Evolutionary conservation across 495 filamentous ascomycete species (phyloP).

Genomic region (Aspergillus taichungensis): DNA sequence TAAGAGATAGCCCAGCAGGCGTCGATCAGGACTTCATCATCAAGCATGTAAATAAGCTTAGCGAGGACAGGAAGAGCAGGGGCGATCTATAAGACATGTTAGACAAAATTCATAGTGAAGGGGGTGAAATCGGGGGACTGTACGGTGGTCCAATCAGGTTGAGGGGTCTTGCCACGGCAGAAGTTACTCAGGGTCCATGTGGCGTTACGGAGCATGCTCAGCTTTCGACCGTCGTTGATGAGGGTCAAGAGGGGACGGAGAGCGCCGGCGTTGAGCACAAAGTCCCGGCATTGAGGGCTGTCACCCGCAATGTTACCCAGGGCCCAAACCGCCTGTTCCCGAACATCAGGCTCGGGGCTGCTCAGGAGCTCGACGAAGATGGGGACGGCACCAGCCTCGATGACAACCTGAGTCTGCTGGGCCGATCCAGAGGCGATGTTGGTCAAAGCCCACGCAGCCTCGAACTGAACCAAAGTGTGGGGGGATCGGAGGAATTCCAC

Average conservation of each 20-base stretch:
- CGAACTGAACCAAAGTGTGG: constrained; percentile 97
- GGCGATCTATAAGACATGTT: constrained; percentile 55
- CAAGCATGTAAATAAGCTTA: constrained; percentile 95
- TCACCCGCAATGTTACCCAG: constrained; percentile 99
- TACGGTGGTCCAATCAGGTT: constrained; percentile 96
- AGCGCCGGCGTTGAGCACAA: constrained; percentile 82
- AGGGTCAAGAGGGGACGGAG: constrained; percentile 80
- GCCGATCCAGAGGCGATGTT: constrained; percentile 99
- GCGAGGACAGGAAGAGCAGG: constrained; percentile 94
- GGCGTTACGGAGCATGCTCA: constrained; percentile 98
- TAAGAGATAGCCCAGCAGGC: constrained; percentile 99
- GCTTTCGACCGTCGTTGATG: constrained; percentile 93
- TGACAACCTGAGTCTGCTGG: constrained; percentile 96
- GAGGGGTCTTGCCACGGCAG: constrained; percentile 98
- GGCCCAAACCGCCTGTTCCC: constrained; percentile 98
- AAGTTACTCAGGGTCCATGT: constrained; percentile 99
- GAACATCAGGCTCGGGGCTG: constrained; percentile 95
- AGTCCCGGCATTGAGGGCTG: constrained; percentile 94
- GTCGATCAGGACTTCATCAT: constrained; percentile 98
- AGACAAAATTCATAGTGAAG: constrained; percentile 1
- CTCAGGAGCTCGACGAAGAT: constrained; percentile 95
- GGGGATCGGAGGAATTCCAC: constrained; percentile 98
- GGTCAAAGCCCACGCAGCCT: constrained; percentile 98
- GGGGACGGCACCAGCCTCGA: constrained; percentile 95
- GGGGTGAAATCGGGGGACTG: constrained; percentile 1